Percentiles rank a stretch among this genome's conserved stretches.
Conservation (phyloP, 345 rosid genomes). For the Gossypium mustelinum region DNA sequence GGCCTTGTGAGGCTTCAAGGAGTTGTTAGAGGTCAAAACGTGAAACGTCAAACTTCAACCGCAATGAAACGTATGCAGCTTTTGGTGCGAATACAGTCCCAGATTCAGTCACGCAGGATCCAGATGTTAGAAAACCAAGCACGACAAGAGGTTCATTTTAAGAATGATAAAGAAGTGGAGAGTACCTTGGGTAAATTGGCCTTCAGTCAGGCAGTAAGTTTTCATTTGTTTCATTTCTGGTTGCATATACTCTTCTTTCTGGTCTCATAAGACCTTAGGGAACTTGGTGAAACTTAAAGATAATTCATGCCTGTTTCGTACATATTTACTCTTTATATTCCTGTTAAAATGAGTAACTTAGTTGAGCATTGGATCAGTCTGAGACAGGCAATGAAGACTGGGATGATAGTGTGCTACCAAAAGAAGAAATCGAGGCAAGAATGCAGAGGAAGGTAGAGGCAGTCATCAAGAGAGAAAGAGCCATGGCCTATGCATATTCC, state of each 20-base stretch:
- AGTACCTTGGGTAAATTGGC: constrained; percentile 63
- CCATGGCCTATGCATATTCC: constrained; percentile 88
- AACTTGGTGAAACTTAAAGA: not conserved
- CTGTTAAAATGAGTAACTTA: not conserved
- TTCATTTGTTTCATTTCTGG: not conserved
- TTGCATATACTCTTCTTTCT: not conserved
- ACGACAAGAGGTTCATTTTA: constrained; percentile 45
- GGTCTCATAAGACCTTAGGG: not conserved
- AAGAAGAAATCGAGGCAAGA: constrained; percentile 70
- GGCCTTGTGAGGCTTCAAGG: constrained; percentile 98
- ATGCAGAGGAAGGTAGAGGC: constrained; percentile 80
- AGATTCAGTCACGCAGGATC: constrained; percentile 91
- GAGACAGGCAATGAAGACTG: constrained; percentile 64
- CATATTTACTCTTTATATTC: not conserved
- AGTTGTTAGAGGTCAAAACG: constrained; percentile 83
- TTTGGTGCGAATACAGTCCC: constrained; percentile 85
- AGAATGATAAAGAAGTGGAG: constrained; percentile 47
- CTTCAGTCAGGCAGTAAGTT: constrained; percentile 41
- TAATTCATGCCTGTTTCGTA: not conserved
- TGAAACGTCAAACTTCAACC: constrained; percentile 77
- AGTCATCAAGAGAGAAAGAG: constrained; percentile 73
- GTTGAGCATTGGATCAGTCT: constrained; percentile 38
- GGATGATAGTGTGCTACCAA: constrained; percentile 81
- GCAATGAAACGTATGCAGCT: constrained; percentile 97
- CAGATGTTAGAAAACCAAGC: constrained; percentile 85